Evolutionary conservation across 306 rosid genomes (phyloP).

Genomic region (Sindora glabra): DNA sequence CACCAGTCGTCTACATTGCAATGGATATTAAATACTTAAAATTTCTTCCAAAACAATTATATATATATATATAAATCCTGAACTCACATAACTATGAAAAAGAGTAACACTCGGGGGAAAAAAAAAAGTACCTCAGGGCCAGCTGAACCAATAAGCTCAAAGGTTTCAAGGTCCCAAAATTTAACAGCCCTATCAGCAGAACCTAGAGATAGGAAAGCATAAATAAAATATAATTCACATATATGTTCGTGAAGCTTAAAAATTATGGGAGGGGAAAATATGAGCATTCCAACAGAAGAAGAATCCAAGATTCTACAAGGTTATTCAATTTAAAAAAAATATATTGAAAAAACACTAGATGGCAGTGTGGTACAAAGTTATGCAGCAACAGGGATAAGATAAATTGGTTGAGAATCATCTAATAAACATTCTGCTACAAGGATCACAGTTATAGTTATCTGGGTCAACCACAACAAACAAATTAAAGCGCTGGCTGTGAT

Average conservation of each 20-base stretch:
- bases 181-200: constrained; percentile 95
- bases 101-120: constrained; percentile 14
- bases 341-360: too few species aligned
- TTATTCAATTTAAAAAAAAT: neutral
- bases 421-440: too few species aligned
- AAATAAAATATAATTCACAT: neutral
- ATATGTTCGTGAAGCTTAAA: too few species aligned
- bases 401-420: too few species aligned
- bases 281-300: constrained; percentile 1
- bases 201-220: constrained; percentile 40
- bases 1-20: constrained; percentile 75
- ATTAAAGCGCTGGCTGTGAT: too few species aligned
- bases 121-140: constrained; percentile 83
- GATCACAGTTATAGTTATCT: too few species aligned
- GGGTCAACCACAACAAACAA: too few species aligned
- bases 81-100: neutral
- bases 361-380: too few species aligned
- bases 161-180: constrained; percentile 99
- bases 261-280: neutral
- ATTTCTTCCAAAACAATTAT: neutral
- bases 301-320: neutral
- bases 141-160: constrained; percentile 97
- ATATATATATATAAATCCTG: neutral
- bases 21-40: neutral
- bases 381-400: too few species aligned